Evolutionary conservation across 352 stramenopile species (phyloP), one percentile per base, ranked within the genome.

Genomic region (Nothophytophthora sp.): DNA sequence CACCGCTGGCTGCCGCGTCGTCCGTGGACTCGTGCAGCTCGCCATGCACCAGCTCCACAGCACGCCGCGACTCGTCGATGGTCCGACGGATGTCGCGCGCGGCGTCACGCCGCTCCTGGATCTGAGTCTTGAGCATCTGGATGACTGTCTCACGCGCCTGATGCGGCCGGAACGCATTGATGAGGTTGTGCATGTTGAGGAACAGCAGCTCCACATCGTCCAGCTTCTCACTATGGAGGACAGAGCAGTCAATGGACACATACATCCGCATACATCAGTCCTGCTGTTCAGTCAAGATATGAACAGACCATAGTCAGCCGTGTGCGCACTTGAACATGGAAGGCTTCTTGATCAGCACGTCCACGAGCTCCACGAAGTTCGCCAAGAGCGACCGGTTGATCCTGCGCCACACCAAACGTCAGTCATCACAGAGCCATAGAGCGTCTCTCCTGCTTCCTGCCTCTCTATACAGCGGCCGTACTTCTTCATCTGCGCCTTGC

Each of bases 121-220:
- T 82, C 63, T 95, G 78, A 12, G 62, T 67, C 55, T 85, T 72
- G 32, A 95, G 80, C 80, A 92, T 88, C 57, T 92, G 67, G 35
- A 95, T 82, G 47, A 92, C 84, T 12, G 70, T 90, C 61, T 95
- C 84, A 3, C 84, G 76, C n/a, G 81, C 79, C 48, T 95, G 81
- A 50, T 95, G 85, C 37, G 85, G 85, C 16, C 85, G 78, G 67
- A 92, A 95, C 27, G 80, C 63, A 65, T 95, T 95, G 61, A 95
- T 95, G 51, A 92, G 73, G 62, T 95, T 95, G 77, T 95, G 85
- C 81, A 95, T 86, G 64, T 95, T 95, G 45, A 95, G 67, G 50
- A 95, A 92, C 22, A 95, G 73, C 53, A 88, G 73, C 65, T 95
- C 85, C 16, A 95, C 57, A 44, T 95, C 85, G 61, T 90, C 70